Base-by-base conservation (phyloP, 2,329 filamentous ascomycete genomes). In the Xylariomycetidae sp. region DNA sequence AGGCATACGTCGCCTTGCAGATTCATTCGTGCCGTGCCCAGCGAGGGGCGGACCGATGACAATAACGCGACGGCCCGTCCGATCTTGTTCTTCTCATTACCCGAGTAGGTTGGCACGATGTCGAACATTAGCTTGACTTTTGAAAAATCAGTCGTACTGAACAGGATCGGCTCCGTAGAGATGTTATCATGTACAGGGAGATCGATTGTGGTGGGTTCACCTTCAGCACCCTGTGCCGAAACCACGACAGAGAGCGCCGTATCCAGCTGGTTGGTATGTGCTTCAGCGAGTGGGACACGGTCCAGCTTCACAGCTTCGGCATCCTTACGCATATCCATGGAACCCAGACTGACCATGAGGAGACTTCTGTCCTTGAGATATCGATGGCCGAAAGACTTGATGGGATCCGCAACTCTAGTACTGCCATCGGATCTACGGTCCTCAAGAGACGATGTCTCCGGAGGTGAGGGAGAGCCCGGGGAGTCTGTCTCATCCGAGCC, bases 341-440 rank as follows among this genome's bases (percentile, higher is more conserved):
- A 90, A 0, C 92, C 92, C 7, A 98, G 67, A 51, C 88, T 96
- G 49, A 98, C 89, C 30, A 97, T 70, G 4, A 98, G 77, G 69
- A 98, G 81, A 42, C 86, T 86, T 51, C 94, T 82, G 32, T 94
- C 79, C 13, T 80, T 94, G 31, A 98, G 73, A 61, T 97, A 98
- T 34, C 90, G 80, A 67, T 98, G 92, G 36, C 92, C 92, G 59
- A 97, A 98, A 1, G 88, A 86, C 62, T 97, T 97, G 45, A 97
- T 77, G 5, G 89, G 83, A 44, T 96, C 88, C 3, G 80, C 67
- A 6, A 72, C 63, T 31, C 79, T 70, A 5, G 69, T 59, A 14
- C 58, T 49, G 34, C 66, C 56, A 49, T 73, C 65, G 30, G 77
- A 81, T 20, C 67, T 70, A 31, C 76, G 67, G 28, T 76, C 74